Evolutionary conservation across 257 asterid genomes (phyloP).

Genomic region (Mitragyna speciosa): DNA sequence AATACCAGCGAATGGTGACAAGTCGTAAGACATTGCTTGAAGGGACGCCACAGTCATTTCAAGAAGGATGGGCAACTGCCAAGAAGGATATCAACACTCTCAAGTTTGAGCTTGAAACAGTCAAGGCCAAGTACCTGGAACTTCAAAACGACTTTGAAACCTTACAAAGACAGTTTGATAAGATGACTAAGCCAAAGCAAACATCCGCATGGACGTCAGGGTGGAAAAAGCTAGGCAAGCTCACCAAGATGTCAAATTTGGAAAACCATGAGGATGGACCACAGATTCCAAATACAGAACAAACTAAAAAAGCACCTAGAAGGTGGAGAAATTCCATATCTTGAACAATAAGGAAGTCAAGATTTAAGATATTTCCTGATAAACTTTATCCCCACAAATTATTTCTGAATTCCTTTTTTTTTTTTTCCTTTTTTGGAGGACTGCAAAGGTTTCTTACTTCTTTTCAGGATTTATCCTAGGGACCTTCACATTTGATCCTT

Average conservation of each 20-base stretch:
- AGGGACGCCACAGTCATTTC: slow-evolving; percentile 93
- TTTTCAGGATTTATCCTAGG: slow-evolving; percentile 2
- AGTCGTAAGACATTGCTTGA: slow-evolving; percentile 74
- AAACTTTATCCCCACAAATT: neutral
- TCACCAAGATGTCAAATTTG: slow-evolving; percentile 40
- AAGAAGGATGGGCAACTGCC: slow-evolving; percentile 95
- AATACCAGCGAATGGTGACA: slow-evolving; percentile 60
- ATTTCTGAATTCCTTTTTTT: slow-evolving; percentile 1
- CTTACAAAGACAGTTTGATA: slow-evolving; percentile 78
- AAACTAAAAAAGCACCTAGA: slow-evolving; percentile 53
- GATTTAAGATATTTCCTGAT: slow-evolving; percentile 8
- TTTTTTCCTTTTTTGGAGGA: neutral
- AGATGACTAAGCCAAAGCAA: slow-evolving; percentile 57
- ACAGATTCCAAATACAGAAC: slow-evolving; percentile 41
- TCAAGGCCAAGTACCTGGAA: slow-evolving; percentile 69
- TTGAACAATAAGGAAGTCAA: slow-evolving; percentile 27
- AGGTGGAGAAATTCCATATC: slow-evolving; percentile 96
- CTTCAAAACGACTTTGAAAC: slow-evolving; percentile 73
- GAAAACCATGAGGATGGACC: slow-evolving; percentile 45
- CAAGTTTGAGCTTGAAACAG: slow-evolving; percentile 79
- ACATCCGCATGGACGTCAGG: slow-evolving; percentile 71
- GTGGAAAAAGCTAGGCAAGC: slow-evolving; percentile 81
- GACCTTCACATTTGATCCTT: neutral
- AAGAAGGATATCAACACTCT: slow-evolving; percentile 89
- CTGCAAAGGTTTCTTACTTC: neutral